Base-by-base conservation (phyloP, 495 filamentous ascomycete species). In the Xylaria curta region DNA sequence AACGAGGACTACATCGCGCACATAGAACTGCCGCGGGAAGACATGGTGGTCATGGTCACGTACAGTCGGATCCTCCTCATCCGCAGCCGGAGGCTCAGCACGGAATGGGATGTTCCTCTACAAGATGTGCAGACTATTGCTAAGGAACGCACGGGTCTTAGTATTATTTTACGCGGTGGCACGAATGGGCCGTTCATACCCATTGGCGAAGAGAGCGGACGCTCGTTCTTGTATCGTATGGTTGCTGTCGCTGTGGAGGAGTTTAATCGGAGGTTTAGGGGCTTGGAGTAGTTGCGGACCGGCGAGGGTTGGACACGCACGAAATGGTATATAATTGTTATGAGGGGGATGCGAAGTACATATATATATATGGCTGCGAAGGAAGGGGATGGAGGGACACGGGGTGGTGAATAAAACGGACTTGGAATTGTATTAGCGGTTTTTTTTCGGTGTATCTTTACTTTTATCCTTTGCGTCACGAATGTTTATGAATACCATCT, bases 1-100 rank as follows among this genome's bases (percentile, higher is more conserved):
- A 90, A 95, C 82, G 97, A 98, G 81, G 89, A 94, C 76, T 99
- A 99, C 82, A 96, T 99, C 77, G 96, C 94, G 15, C 96, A 99
- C 74, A 87, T 99, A 26, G 96, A 98, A 78, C 90, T 99, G 38
- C 92, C 91, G 7, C 89, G 91, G 10, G 91, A 95, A 77, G 96
- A 98, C 76, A 92, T 97, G 88, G 88, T 98, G 64, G 92, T 98
- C 70, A 93, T 99, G 90, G 88, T 99, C 72, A 98, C 96, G 24
- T 99, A 97, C 79, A 89, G 90, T 64, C 88, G 92, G 6, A 97
- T 99, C 79, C 91, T 98, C 89, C 89, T 98, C 31, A 91, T 99
- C 72, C 88, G 94, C 75, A 91, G 90, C 36, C 91, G 96, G 81
- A 91, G 90, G 79, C 84, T 99, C 75, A 87, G 88, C 72, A 94